Conservation (phyloP, 2,329 filamentous ascomycete genomes). For the Arachnopeziza araneosa region DNA sequence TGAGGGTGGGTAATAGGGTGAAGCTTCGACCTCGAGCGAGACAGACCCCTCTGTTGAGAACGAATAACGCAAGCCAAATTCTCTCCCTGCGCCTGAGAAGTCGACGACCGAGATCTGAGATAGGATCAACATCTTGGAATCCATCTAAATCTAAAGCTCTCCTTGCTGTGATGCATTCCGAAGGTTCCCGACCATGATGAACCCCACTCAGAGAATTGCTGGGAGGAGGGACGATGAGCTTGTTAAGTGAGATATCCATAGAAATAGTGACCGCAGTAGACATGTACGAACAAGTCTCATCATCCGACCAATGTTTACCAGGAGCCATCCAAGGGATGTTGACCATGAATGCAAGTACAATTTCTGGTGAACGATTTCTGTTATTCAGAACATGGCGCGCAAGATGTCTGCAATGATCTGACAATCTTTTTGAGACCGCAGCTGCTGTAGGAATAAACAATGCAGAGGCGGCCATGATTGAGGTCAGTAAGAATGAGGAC, state of each 20-base stretch:
- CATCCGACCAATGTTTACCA: constrained; percentile 61
- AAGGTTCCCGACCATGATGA: constrained; percentile 48
- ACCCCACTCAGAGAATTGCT: constrained; percentile 40
- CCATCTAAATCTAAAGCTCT: constrained; percentile 63
- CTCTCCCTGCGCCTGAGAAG: constrained; percentile 61
- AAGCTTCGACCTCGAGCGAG: constrained; percentile 64
- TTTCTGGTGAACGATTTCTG: constrained; percentile 64
- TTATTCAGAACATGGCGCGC: constrained; percentile 56
- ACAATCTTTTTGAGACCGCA: constrained; percentile 59
- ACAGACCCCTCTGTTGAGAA: constrained; percentile 67
- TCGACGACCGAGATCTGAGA: constrained; percentile 53
- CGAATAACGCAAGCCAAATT: constrained; percentile 67
- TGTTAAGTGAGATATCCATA: constrained; percentile 64
- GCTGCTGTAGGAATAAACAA: constrained; percentile 60
- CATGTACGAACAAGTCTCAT: constrained; percentile 67
- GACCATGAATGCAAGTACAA: constrained; percentile 69
- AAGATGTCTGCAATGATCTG: constrained; percentile 57
- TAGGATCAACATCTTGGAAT: constrained; percentile 56
- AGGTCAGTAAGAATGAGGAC: constrained; percentile 67
- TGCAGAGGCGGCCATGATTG: constrained; percentile 62
- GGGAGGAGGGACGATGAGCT: constrained; percentile 55
- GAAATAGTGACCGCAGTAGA: constrained; percentile 65
- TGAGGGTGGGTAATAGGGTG: constrained; percentile 59
- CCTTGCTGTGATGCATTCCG: constrained; percentile 63
- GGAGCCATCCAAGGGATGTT: constrained; percentile 73